A percentile compares a stretch with the other conserved stretches of the same genome.
These are phyloP conservation scores for Raphanus raphanistrum DNA, from an alignment of 345 rosid species.

Conservation along the genomic window DNA sequence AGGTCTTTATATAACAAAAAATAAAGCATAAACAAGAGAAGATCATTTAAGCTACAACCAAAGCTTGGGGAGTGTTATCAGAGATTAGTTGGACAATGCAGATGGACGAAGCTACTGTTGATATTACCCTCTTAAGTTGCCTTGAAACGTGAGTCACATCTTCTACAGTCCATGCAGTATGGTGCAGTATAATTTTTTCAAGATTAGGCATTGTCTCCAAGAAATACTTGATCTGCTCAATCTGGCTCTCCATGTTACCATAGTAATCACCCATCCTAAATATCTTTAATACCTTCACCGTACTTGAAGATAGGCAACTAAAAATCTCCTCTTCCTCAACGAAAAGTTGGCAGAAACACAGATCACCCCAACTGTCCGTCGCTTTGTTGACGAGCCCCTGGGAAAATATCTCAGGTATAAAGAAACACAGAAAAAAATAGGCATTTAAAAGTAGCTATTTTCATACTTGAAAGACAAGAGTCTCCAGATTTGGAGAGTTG, in stretches of 20 bases:
- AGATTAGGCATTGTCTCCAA: constrained; percentile 19
- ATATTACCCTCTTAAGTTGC: too few species aligned
- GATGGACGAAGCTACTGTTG: too few species aligned
- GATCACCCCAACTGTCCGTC: neutral
- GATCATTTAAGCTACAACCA: too few species aligned
- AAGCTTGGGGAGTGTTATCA: too few species aligned
- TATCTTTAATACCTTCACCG: constrained; percentile 6
- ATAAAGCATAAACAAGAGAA: too few species aligned
- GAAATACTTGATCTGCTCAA: neutral
- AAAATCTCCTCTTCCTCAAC: neutral
- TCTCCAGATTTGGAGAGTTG: constrained; percentile 18
- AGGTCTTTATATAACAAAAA: too few species aligned
- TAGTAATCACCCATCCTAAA: neutral
- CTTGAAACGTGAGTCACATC: too few species aligned
- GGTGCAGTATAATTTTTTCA: neutral
- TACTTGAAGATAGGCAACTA: neutral
- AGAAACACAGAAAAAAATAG: too few species aligned
- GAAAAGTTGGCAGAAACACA: constrained; percentile 10
- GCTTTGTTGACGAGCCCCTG: constrained; percentile 14
- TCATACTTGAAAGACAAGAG: constrained; percentile 10
- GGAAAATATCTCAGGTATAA: neutral
- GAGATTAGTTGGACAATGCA: too few species aligned
- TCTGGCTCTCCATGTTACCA: neutral
- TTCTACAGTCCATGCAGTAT: too few species aligned
- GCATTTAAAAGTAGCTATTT: too few species aligned